Conservation (phyloP, 805 yeast genomes). For the Saccharomycopsis synnaedendra region DNA sequence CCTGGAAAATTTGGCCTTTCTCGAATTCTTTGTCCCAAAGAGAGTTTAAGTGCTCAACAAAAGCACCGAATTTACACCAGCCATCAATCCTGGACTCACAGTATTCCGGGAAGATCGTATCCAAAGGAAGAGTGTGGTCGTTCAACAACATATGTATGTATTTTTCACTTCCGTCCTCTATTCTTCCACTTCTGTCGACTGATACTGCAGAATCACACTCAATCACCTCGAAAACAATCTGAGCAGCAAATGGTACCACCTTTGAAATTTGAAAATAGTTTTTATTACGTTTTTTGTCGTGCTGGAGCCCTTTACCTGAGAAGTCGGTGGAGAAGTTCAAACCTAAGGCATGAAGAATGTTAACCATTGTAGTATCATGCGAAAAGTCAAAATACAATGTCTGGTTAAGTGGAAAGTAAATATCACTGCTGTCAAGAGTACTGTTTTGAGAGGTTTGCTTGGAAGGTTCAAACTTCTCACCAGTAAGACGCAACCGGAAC, state of each 20-base stretch:
- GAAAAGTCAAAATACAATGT: constrained; percentile 59
- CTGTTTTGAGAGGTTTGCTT: constrained; percentile 31
- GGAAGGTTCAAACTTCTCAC: background rate
- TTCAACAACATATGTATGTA: constrained; percentile 18
- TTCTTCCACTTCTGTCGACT: constrained; percentile 10
- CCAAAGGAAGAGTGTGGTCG: constrained; percentile 16
- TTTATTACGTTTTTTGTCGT: background rate
- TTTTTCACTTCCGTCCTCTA: background rate
- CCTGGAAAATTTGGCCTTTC: background rate
- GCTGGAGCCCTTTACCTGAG: background rate
- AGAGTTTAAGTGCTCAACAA: constrained; percentile 17
- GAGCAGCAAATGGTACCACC: constrained; percentile 18
- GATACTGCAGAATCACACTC: constrained; percentile 17
- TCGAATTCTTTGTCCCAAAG: constrained; percentile 8
- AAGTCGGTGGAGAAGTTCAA: constrained; percentile 20
- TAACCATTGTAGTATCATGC: constrained; percentile 61
- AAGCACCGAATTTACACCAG: constrained; percentile 17
- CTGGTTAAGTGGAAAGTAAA: constrained; percentile 30
- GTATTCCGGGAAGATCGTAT: constrained; percentile 16
- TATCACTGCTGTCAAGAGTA: constrained; percentile 22
- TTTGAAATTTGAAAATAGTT: constrained; percentile 12
- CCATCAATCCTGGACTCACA: constrained; percentile 18
- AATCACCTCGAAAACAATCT: constrained; percentile 17
- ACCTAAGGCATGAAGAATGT: constrained; percentile 56
- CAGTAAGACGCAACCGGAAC: constrained; percentile 14